A percentile compares a stretch with the other conserved stretches of the same genome.
Conservation (phyloP, 2,329 filamentous ascomycete genomes). For the Pseudogymnoascus sp. region DNA sequence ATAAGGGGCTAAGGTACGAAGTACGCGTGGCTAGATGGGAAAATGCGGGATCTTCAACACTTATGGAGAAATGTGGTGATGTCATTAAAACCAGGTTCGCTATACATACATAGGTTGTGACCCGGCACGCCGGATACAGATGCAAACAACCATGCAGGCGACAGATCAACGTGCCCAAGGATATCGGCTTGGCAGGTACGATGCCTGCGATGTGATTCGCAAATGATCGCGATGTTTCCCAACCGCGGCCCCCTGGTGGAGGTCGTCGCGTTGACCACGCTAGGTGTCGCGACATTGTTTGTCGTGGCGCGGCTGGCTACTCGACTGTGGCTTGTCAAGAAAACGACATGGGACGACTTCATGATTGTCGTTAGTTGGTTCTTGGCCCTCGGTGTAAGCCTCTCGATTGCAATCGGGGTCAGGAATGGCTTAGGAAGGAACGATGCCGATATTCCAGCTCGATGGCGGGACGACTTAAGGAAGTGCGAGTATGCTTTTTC, state of each 20-base stretch:
- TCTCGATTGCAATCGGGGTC: conserved; percentile 58
- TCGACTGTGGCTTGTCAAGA: conserved; percentile 64
- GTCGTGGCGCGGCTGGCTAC: conserved; percentile 68
- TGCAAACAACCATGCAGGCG: no score
- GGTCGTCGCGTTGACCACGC: conserved; percentile 59
- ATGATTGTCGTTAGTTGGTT: conserved; percentile 47
- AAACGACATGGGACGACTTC: conserved; percentile 68
- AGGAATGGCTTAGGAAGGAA: conserved; percentile 61
- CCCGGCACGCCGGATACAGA: no score
- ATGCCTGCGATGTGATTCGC: conserved; percentile 14
- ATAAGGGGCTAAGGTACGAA: no score
- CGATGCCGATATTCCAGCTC: conserved; percentile 49
- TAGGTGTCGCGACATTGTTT: conserved; percentile 65
- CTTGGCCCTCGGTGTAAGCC: conserved; percentile 59
- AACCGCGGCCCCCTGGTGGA: conserved; percentile 51
- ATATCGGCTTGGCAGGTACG: background rate
- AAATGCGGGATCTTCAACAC: no score
- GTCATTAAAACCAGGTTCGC: no score
- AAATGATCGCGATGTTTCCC: no score
- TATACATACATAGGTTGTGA: no score
- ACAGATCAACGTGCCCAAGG: no score
- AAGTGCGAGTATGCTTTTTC: conserved; percentile 58
- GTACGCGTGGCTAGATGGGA: no score
- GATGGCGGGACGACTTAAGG: conserved; percentile 47
- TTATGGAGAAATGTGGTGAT: no score